Conservation (phyloP, 345 rosid genomes). For the Psidium guajava region DNA sequence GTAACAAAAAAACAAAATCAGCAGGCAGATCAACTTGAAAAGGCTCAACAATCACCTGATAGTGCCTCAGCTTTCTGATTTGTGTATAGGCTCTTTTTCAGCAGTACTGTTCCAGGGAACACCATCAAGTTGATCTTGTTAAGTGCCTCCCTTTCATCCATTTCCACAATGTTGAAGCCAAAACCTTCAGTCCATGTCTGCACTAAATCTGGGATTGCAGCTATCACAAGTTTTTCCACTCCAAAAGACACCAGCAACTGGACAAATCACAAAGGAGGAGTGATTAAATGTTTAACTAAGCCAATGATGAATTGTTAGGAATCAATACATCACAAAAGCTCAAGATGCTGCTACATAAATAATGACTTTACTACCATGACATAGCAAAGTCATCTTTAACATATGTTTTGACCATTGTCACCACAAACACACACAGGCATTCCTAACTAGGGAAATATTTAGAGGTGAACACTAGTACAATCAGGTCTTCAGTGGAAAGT, state of each 20-base stretch:
- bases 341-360: neutral
- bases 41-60: slow-evolving; percentile 18
- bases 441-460: neutral
- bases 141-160: slow-evolving; percentile 45
- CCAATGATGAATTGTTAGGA: neutral
- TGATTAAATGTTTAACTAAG: neutral
- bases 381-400: neutral
- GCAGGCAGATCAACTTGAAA: neutral
- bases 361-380: neutral
- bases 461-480: neutral
- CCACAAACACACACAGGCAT: neutral
- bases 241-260: slow-evolving; percentile 67
- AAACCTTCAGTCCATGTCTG: slow-evolving; percentile 88
- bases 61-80: slow-evolving; percentile 9
- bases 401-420: neutral
- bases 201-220: slow-evolving; percentile 74
- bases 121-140: slow-evolving; percentile 71
- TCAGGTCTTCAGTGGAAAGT: neutral
- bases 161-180: slow-evolving; percentile 52
- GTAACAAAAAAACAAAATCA: neutral
- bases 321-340: neutral
- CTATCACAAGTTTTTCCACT: slow-evolving; percentile 79
- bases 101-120: slow-evolving; percentile 68
- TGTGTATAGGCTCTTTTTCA: slow-evolving; percentile 42
- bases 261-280: neutral